These are phyloP conservation scores for Tolypocladium inflatum DNA, from an alignment of 2,329 filamentous ascomycete genomes.

Conservation along the genomic window DNA sequence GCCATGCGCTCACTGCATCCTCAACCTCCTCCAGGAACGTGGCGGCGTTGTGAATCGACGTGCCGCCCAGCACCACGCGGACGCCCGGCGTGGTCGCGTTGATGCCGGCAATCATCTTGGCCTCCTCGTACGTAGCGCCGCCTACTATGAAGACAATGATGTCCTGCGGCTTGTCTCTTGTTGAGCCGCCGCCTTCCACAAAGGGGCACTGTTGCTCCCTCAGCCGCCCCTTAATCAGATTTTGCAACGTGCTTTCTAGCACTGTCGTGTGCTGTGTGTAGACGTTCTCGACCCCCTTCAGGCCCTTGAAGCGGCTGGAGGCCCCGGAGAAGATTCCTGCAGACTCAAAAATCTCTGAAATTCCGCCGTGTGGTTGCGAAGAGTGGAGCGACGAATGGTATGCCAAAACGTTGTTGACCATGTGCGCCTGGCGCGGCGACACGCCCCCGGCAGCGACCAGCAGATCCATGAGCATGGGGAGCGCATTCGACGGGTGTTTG, in stretches of 20 bases:
- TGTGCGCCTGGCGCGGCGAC: constrained; percentile 61
- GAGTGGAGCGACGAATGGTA: constrained; percentile 85
- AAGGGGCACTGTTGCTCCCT: constrained; percentile 88
- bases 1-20: constrained; percentile 80
- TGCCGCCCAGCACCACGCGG: constrained; percentile 81
- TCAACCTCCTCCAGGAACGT: constrained; percentile 89
- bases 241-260: constrained; percentile 79
- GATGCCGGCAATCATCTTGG: constrained; percentile 89
- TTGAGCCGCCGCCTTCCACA: constrained; percentile 77
- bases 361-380: constrained; percentile 63
- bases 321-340: constrained; percentile 86
- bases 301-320: constrained; percentile 78
- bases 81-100: constrained; percentile 87
- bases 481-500: constrained; percentile 72
- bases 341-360: constrained; percentile 87
- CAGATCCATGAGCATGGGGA: constrained; percentile 79
- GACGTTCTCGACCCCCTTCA: constrained; percentile 97
- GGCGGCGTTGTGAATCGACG: constrained; percentile 76
- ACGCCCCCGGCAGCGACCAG: constrained; percentile 78
- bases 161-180: constrained; percentile 92
- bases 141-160: constrained; percentile 92
- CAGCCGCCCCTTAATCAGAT: constrained; percentile 83
- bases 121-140: constrained; percentile 91
- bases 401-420: constrained; percentile 71
- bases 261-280: constrained; percentile 95